Base-by-base conservation (phyloP, 192 early-diverging fungal species). In the Gaertneriomyces sp. region DNA sequence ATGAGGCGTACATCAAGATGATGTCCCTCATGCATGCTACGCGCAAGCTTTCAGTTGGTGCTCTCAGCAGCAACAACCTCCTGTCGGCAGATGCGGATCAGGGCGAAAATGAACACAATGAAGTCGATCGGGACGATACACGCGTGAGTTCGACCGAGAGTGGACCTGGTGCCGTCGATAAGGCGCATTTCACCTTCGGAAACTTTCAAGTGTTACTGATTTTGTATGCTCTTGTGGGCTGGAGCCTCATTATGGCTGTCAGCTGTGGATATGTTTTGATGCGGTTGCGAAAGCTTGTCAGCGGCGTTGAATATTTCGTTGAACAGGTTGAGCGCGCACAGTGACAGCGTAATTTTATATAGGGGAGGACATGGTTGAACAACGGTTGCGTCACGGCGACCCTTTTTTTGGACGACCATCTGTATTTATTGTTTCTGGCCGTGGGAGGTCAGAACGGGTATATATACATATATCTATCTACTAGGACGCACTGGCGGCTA, bases 1-100 rank as follows among this genome's bases (percentile, higher is more conserved):
- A 67, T 8, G 45, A 47, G 42, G 54, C 56, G 20, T 67, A 59
- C 19, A 5, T 67, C 14, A 67, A 67, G 46, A 12, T 67, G 54
- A 11, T 11, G 2, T 11, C 54, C 14, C 19, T 56, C 11, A 11
- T 56, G 14, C 54, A 56, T 25, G 54, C 54, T 11, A n/a, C 11
- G 11, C 14, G 19, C 19, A 56, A 56, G 33, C 19, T 56, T n/a
- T n/a, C n/a, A n/a, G n/a, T n/a, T n/a, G n/a, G n/a, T n/a, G n/a
- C n/a, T n/a, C n/a, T n/a, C n/a, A n/a, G n/a, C n/a, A n/a, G n/a
- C n/a, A n/a, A n/a, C n/a, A n/a, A n/a, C n/a, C n/a, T n/a, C n/a
- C n/a, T n/a, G n/a, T n/a, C n/a, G n/a, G n/a, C n/a, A n/a, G n/a
- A 25, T 11, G 25, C 54, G 54, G 14, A n/a, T n/a, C 9, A n/a